Percentiles rank a stretch among this genome's conserved stretches.
These are phyloP conservation scores for Chlorella sp. DNA, from an alignment of 139 green algal species.

Conservation along the genomic window DNA sequence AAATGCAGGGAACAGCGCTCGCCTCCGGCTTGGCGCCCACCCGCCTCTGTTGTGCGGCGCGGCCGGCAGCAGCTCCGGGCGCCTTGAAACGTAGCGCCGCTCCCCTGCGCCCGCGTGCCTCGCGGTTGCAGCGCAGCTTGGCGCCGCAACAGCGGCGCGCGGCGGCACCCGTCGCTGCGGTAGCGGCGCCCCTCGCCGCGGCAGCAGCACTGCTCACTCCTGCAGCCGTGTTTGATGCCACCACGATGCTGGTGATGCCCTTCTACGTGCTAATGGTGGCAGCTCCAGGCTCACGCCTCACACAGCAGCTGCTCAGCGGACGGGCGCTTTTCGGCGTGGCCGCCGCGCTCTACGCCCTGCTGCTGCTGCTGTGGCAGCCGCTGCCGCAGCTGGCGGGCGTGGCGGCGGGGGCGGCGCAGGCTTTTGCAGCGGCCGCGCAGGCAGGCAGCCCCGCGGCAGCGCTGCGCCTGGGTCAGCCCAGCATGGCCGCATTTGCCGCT, in stretches of 20 bases:
- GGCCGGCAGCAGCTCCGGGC: too few relatives aligned
- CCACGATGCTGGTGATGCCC: conserved; percentile 72
- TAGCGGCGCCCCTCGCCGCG: not conserved
- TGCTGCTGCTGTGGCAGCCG: conserved; percentile 15
- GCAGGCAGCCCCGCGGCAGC: not conserved
- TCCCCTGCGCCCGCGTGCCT: too few relatives aligned
- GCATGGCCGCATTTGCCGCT: conserved; percentile 51
- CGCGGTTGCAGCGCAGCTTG: too few relatives aligned
- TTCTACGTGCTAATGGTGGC: conserved; percentile 71
- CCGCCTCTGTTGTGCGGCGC: too few relatives aligned
- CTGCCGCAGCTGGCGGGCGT: conserved; percentile 31
- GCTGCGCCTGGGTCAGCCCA: conserved; percentile 12
- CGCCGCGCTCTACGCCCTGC: conserved; percentile 38
- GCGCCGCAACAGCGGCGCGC: too few relatives aligned
- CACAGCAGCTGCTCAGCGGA: conserved; percentile 13
- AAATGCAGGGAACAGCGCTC: too few relatives aligned
- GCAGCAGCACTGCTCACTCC: conserved; percentile 22
- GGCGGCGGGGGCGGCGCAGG: not conserved
- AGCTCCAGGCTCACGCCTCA: conserved; percentile 38
- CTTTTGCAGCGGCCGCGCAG: not conserved
- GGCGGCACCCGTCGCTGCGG: not conserved
- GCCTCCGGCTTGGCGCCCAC: too few relatives aligned
- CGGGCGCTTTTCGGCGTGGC: conserved; percentile 22
- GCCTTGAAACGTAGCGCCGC: too few relatives aligned
- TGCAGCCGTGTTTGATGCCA: conserved; percentile 56